These are phyloP conservation scores for Grigorovia humatica DNA, from an alignment of 805 yeast species.

Conservation along the genomic window DNA sequence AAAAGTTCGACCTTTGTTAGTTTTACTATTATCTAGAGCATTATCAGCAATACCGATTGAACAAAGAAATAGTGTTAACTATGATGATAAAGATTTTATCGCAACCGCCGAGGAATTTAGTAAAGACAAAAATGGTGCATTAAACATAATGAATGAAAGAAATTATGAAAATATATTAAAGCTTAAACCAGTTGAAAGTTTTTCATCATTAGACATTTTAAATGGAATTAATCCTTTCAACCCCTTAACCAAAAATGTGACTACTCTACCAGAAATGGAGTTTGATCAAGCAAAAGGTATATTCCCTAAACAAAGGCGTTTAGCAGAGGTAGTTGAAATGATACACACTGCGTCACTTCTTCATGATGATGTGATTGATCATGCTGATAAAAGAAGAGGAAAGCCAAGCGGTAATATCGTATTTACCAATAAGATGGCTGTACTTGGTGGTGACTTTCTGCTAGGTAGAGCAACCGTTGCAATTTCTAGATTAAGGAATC, in stretches of 20 bases:
- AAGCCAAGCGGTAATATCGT: conserved; percentile 87
- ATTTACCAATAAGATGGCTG: conserved; percentile 94
- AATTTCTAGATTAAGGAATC: conserved; percentile 81
- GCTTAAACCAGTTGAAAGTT: conserved; percentile 28
- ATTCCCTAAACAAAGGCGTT: conserved; percentile 85
- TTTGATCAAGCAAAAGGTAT: conserved; percentile 57
- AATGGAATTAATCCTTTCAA: conserved; percentile 92
- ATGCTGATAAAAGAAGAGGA: conserved; percentile 79
- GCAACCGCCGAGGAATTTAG: neutral
- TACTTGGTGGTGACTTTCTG: conserved; percentile 90
- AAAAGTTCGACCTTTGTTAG: conserved; percentile 86
- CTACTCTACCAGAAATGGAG: conserved; percentile 43
- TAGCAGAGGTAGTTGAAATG: conserved; percentile 97
- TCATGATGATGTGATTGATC: conserved; percentile 95
- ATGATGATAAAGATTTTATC: conserved; percentile 56
- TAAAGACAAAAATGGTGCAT: neutral
- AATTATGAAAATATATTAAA: neutral
- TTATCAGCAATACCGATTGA: conserved; percentile 61
- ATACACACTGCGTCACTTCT: conserved; percentile 92
- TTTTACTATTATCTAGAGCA: conserved; percentile 72
- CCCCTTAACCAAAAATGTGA: conserved; percentile 77
- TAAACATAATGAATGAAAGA: neutral
- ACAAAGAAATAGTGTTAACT: conserved; percentile 51
- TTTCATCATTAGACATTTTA: conserved; percentile 72
- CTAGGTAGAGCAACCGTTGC: conserved; percentile 95